Evolutionary conservation across 148 eudicot species (phyloP), one percentile per base, ranked within the genome.

Genomic region (Pharnaceum exiguum): DNA sequence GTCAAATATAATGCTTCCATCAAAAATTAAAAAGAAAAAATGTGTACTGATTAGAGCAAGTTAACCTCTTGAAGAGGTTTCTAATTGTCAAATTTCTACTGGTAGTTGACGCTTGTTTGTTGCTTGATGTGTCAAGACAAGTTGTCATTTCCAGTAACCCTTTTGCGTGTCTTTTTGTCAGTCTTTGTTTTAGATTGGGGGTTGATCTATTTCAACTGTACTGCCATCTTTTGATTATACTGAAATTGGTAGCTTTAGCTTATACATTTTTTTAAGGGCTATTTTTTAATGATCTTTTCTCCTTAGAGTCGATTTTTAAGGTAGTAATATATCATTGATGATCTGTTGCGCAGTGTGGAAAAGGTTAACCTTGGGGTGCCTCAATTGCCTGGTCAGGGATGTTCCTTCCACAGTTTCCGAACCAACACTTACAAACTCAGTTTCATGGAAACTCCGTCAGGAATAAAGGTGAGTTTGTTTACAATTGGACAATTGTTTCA

Each of bases 281-380:
- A 51, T 18, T n/a, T n/a, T n/a, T n/a, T 32, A 27, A 32, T 31
- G 26, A 3, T 32, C 12, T 52, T 4, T 51, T 51, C 26, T 52
- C 7, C n/a, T 8, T 24, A 17, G 23, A 2, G 37, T 15, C 0
- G 30, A 23, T 10, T 11, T 2, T 43, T 45, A 49, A 58, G 40
- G 19, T 29, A 30, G 59, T 15, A 15, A 30, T 55, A 5, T 23
- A 17, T 22, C 13, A 21, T 53, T 46, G 55, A 26, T 57, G 38
- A 62, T 58, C 59, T 63, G 66, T 65, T 64, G 54, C 47, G 62
- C 85, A 93, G 99, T 71, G 85, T 29, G 57, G 95, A 88, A 42
- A 93, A 93, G 73, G 96, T 85, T 43, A 93, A 89, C 66, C 99
- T 93, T 59, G 99, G 99, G 62, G 96, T 93, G 67, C 99, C 99